phyloP scores from a whole-genome alignment of 1,284 basidiomycete species.

The Grifola frondosa region DNA sequence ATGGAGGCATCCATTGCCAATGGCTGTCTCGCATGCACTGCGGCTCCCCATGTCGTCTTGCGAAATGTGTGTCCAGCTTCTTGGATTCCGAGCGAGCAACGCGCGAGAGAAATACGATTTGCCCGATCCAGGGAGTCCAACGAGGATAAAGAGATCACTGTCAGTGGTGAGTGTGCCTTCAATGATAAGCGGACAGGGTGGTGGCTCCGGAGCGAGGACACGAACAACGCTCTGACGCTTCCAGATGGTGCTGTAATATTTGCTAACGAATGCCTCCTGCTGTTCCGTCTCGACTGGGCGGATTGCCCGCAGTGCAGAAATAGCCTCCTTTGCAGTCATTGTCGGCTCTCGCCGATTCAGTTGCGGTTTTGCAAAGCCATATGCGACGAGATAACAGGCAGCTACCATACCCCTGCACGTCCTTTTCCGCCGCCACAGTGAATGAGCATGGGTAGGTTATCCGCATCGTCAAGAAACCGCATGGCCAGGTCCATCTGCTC shows the following conservation, averaged over 20 bases:
- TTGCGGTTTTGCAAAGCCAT: conserved; percentile 46
- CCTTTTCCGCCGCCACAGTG: conserved; percentile 67
- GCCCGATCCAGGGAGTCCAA: conserved; percentile 60
- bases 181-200: conserved; percentile 44
- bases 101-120: conserved; percentile 56
- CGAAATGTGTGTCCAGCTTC: conserved; percentile 45
- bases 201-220: conserved; percentile 47
- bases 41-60: conserved; percentile 58
- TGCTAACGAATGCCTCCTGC: conserved; percentile 55
- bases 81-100: conserved; percentile 43
- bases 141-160: conserved; percentile 49
- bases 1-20: conserved; percentile 37
- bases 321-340: conserved; percentile 49
- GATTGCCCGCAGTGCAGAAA: conserved; percentile 44
- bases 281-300: conserved; percentile 55
- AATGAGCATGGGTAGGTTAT: conserved; percentile 49
- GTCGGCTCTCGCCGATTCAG: conserved; percentile 42
- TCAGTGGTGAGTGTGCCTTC: conserved; percentile 38
- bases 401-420: conserved; percentile 59
- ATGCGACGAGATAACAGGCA: conserved; percentile 58
- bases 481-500: conserved; percentile 61
- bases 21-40: conserved; percentile 47
- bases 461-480: conserved; percentile 42
- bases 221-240: conserved; percentile 51
- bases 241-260: conserved; percentile 61